Evolutionary conservation across 768 basidiomycete species (phyloP).

Genomic region (Tricholomella constricta): DNA sequence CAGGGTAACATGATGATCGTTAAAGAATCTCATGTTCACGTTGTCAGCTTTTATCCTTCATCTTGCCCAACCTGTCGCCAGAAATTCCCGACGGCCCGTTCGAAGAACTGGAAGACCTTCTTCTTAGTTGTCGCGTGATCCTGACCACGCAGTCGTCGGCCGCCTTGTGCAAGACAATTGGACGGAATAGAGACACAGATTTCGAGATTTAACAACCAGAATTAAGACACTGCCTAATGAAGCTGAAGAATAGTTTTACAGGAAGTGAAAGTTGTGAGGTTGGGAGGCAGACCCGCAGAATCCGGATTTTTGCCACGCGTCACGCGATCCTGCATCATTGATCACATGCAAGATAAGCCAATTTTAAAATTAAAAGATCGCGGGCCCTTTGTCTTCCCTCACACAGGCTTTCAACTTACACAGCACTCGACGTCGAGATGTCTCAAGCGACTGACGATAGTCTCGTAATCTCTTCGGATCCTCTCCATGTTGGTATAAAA

Average conservation of each 20-base stretch:
- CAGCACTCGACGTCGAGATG: conserved; percentile 14
- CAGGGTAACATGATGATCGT: conserved; percentile 8
- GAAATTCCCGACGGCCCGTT: conserved; percentile 10
- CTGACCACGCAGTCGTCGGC: not conserved
- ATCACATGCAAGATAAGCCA: not conserved
- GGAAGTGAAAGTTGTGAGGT: too few species aligned
- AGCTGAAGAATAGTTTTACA: too few species aligned
- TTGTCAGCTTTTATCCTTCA: not conserved
- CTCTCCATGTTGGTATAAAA: conserved; percentile 52
- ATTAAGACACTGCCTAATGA: too few species aligned
- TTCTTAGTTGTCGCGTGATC: conserved; percentile 6
- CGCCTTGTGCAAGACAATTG: too few species aligned
- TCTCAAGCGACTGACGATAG: conserved; percentile 38
- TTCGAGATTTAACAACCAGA: too few species aligned
- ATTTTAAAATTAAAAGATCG: not conserved
- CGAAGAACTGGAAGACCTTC: not conserved
- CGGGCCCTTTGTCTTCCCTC: not conserved
- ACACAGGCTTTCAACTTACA: not conserved
- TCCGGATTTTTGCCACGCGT: conserved; percentile 2
- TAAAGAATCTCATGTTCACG: not conserved
- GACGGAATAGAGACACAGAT: too few species aligned
- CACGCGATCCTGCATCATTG: not conserved
- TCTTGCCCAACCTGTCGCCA: not conserved
- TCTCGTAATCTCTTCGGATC: conserved; percentile 62
- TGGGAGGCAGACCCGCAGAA: too few species aligned